A percentile compares a stretch with the other conserved stretches of the same genome.
Evolutionary conservation across 2,329 filamentous ascomycete genomes (phyloP).

Genomic region (Cladobotryum protrusum): DNA sequence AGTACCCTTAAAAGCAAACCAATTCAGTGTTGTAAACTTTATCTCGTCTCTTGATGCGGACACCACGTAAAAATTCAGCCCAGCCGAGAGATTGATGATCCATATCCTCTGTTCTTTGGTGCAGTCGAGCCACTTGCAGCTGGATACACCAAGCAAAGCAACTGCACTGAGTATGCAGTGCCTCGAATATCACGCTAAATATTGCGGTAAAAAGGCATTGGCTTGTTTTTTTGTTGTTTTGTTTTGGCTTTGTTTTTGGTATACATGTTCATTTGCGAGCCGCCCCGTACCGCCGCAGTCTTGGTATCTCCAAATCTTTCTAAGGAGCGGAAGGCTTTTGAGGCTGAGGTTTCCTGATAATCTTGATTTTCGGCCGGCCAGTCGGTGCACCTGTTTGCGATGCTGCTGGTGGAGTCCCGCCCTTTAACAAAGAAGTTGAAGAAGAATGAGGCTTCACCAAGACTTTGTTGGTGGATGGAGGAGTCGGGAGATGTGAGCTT

Average conservation of each 20-base stretch:
- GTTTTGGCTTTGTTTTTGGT: too few relatives aligned
- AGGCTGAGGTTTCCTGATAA: constrained; percentile 30
- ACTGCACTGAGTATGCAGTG: too few relatives aligned
- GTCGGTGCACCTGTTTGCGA: constrained; percentile 19
- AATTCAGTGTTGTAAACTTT: neutral
- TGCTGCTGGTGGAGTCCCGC: constrained; percentile 18
- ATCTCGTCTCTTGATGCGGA: too few relatives aligned
- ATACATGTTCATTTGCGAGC: too few relatives aligned
- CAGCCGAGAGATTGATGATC: neutral
- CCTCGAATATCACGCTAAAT: too few relatives aligned
- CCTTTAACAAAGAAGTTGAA: constrained; percentile 19
- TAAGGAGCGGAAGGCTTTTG: constrained; percentile 18
- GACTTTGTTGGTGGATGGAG: constrained; percentile 22
- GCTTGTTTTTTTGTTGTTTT: too few relatives aligned
- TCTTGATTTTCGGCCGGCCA: constrained; percentile 31
- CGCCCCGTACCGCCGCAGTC: too few relatives aligned
- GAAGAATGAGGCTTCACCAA: constrained; percentile 18
- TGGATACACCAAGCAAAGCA: too few relatives aligned
- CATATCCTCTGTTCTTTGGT: neutral
- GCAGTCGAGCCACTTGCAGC: too few relatives aligned
- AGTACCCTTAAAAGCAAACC: neutral
- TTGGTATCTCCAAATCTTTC: constrained; percentile 3
- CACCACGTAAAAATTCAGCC: too few relatives aligned
- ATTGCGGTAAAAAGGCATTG: too few relatives aligned
- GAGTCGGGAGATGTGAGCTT: constrained; percentile 18